Evolutionary conservation across 73 alveolate genomes (phyloP).

Genomic region (Stentor coeruleus): DNA sequence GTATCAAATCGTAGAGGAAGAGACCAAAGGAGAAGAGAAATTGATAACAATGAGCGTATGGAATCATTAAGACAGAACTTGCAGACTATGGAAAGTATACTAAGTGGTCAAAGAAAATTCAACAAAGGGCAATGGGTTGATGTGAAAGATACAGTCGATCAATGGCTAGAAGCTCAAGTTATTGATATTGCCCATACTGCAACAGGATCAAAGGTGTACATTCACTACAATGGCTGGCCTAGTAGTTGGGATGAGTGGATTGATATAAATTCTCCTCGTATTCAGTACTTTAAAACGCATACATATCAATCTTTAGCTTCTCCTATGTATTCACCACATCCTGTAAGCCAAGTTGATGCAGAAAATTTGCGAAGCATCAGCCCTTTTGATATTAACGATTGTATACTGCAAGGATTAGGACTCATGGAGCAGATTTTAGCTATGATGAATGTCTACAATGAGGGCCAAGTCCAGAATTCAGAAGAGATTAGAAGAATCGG

Average conservation of each 20-base stretch:
- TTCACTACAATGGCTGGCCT: slow-evolving; percentile 96
- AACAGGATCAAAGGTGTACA: slow-evolving; percentile 70
- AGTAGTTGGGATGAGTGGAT: slow-evolving; percentile 95
- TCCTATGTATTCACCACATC: slow-evolving; percentile 67
- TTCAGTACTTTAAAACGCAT: slow-evolving; percentile 70
- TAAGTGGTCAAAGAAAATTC: slow-evolving; percentile 46
- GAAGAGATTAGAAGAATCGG: too few species aligned
- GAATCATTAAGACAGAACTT: slow-evolving; percentile 52
- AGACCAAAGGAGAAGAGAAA: slow-evolving; percentile 40
- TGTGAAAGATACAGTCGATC: slow-evolving; percentile 89
- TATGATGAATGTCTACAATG: slow-evolving; percentile 1
- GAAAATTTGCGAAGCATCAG: not conserved
- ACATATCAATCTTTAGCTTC: slow-evolving; percentile 78
- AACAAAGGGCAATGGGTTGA: slow-evolving; percentile 87
- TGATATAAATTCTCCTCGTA: slow-evolving; percentile 60
- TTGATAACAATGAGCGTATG: slow-evolving; percentile 41
- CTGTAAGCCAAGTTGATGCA: slow-evolving; percentile 75
- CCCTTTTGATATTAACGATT: slow-evolving; percentile 18
- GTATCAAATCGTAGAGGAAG: slow-evolving; percentile 49
- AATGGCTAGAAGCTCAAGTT: slow-evolving; percentile 93
- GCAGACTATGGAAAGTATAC: slow-evolving; percentile 30
- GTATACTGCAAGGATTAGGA: not conserved
- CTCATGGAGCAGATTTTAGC: not conserved
- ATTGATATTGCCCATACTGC: slow-evolving; percentile 60
- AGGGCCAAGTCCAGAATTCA: too few species aligned